These are phyloP conservation scores for Castanopsis chinensis DNA, from an alignment of 306 rosid genomes.

Conservation along the genomic window DNA sequence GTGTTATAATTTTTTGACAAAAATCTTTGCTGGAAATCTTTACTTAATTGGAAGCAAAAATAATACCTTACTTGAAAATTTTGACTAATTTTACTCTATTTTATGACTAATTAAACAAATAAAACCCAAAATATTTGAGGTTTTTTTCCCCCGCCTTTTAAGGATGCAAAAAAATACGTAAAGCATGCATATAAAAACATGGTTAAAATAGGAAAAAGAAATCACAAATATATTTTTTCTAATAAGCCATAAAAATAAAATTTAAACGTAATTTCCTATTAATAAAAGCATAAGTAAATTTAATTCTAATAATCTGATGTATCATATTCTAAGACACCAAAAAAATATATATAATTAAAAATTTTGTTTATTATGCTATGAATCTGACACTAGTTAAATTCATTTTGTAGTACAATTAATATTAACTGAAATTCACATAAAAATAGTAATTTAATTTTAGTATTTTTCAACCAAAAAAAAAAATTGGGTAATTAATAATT, in stretches of 20 bases:
- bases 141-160: neutral
- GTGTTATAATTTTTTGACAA: too few relatives aligned
- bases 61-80: too few relatives aligned
- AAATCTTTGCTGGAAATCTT: too few relatives aligned
- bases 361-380: too few relatives aligned
- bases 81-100: neutral
- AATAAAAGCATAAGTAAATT: neutral
- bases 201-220: neutral
- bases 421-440: constrained; percentile 3
- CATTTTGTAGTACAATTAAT: neutral
- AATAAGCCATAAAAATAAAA: neutral
- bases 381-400: too few relatives aligned
- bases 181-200: constrained; percentile 11
- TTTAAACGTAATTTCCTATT: neutral
- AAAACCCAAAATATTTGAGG: neutral
- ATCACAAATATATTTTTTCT: neutral
- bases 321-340: too few relatives aligned
- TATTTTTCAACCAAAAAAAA: neutral
- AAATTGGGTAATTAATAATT: too few relatives aligned
- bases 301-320: too few relatives aligned
- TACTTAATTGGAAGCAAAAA: too few relatives aligned
- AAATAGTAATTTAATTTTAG: neutral
- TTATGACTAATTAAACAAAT: neutral
- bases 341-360: too few relatives aligned
- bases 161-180: constrained; percentile 14